phyloP scores from a whole-genome alignment of 2,329 filamentous ascomycete species.

The Hymenoscyphus linearis region DNA sequence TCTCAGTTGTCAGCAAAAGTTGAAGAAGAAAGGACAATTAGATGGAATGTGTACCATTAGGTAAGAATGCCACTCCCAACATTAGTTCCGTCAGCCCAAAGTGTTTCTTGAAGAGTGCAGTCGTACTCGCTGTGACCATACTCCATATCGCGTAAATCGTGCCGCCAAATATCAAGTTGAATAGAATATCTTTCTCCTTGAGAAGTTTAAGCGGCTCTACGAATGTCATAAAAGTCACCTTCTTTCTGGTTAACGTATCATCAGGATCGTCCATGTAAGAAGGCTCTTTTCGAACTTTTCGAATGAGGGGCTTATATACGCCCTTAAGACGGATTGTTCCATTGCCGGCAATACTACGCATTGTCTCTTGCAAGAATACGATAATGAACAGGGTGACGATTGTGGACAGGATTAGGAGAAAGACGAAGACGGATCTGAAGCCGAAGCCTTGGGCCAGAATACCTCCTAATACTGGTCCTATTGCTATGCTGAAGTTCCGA shows the following conservation, averaged over 20 bases:
- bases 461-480: neutral
- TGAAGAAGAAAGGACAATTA: too few species aligned
- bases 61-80: slow-evolving; percentile 38
- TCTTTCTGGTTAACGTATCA: slow-evolving; percentile 13
- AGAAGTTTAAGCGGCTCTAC: slow-evolving; percentile 38
- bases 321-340: neutral
- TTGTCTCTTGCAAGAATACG: neutral
- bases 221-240: slow-evolving; percentile 33
- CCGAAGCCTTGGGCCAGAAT: neutral
- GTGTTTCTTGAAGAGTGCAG: slow-evolving; percentile 33
- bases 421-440: neutral
- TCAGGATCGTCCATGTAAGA: too few species aligned
- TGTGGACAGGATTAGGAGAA: neutral
- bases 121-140: slow-evolving; percentile 43
- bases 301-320: too few species aligned
- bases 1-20: too few species aligned
- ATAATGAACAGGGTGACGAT: neutral
- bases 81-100: slow-evolving; percentile 37
- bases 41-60: slow-evolving; percentile 37
- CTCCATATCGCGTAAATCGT: slow-evolving; percentile 43
- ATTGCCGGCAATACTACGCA: neutral
- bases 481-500: neutral
- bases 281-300: too few species aligned
- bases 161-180: slow-evolving; percentile 39
- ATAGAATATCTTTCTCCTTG: slow-evolving; percentile 41